Evolutionary conservation across 108 stramenopile species (phyloP), one percentile per base, ranked within the genome.

Genomic region (Schizochytrium sp.): DNA sequence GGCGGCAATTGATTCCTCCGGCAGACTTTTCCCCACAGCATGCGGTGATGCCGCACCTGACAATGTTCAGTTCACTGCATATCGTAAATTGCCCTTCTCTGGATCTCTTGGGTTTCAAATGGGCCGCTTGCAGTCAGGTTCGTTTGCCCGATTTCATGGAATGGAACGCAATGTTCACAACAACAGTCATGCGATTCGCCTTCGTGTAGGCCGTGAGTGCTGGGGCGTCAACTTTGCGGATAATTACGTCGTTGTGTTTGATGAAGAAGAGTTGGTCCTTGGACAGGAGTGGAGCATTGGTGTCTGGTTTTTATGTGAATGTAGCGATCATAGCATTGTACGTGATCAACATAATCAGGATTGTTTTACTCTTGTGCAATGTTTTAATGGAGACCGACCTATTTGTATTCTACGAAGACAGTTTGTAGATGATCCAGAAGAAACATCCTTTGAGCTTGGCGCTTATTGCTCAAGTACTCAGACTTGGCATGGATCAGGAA

Each of bases 401-500:
- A 50, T 83, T 2, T 49, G 50, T n/a, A 28, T 83, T 13, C 47
- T 83, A 10, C 53, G 76, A 55, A 49, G 76, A 47, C 17, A 83
- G 19, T n/a, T 60, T n/a, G 59, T 60, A 19, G 38, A 49, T 10
- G 10, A 55, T 47, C 50, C 10, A 53, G 76, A 12, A 3, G 47
- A 38, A 55, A 7, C 1, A 28, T 83, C 10, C 28, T 83, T 83
- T 28, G 76, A 83, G 76, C 76, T 83, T 7, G 76, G 76, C 8
- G 45, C 76, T n/a, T 83, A 19, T 83, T 10, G n/a, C 5, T 47
- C 76, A 13, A 38, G n/a, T 5, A 40, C 45, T 0, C 17, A 2
- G 28, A 83, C 76, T 10, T 83, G 76, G 76, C 47, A 83, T 1
- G 76, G 76, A 50, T 55, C 28, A 17, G 76, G 76, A 49, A 42